A percentile compares a stretch with the other conserved stretches of the same genome.
phyloP scores from a whole-genome alignment of 2,329 filamentous ascomycete species.

The Colletotrichum sublineola region DNA sequence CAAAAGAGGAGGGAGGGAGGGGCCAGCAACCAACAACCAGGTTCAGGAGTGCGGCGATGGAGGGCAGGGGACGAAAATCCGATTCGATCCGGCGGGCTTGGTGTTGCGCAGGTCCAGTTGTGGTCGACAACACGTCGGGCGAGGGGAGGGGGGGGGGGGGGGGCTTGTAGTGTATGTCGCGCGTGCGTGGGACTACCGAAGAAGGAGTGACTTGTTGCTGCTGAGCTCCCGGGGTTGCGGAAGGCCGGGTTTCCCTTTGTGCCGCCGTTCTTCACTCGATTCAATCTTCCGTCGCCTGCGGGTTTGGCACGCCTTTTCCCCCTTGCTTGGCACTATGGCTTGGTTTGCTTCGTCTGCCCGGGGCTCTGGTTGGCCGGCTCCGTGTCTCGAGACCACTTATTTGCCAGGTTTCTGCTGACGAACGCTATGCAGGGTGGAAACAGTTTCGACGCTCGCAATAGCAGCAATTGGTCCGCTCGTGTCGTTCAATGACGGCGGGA shows the following conservation, averaged over 20 bases:
- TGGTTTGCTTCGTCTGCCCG: conserved; percentile 26
- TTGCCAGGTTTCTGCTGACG: conserved; percentile 22
- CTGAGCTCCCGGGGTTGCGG: background rate
- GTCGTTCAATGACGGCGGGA: background rate
- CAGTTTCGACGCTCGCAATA: background rate
- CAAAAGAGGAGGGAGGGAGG: conserved; percentile 5
- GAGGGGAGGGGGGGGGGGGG: no score
- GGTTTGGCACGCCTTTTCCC: background rate
- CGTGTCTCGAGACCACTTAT: conserved; percentile 31
- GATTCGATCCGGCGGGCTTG: conserved; percentile 32
- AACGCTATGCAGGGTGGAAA: conserved; percentile 16
- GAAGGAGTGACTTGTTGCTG: background rate
- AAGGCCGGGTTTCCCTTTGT: background rate
- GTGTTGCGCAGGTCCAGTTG: conserved; percentile 10
- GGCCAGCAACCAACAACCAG: conserved; percentile 26
- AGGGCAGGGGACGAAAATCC: conserved; percentile 31
- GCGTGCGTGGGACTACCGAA: background rate
- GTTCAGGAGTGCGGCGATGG: conserved; percentile 37
- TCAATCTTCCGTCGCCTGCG: conserved; percentile 3
- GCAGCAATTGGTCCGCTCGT: background rate
- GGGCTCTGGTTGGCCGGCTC: conserved; percentile 30
- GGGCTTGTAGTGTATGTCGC: background rate
- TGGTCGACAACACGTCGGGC: background rate
- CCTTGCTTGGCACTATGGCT: conserved; percentile 38
- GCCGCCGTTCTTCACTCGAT: background rate